Percentiles rank a stretch among this genome's conserved stretches.
Evolutionary conservation across 768 basidiomycete genomes (phyloP).

Genomic region (Coprinopsis marcescibilis): DNA sequence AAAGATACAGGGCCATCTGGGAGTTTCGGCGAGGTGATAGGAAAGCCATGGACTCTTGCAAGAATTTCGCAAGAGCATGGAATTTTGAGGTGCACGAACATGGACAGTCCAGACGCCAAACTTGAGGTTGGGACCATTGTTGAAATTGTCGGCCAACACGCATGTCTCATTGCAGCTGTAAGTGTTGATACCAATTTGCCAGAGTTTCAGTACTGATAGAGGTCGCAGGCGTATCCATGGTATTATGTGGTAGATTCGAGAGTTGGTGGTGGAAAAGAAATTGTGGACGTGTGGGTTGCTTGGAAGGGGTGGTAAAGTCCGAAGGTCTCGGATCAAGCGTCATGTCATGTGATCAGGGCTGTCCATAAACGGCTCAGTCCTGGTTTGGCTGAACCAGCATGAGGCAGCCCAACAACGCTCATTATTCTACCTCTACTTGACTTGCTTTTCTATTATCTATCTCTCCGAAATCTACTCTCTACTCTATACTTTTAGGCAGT

Average conservation of each 20-base stretch:
- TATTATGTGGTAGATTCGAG: slow-evolving; percentile 75
- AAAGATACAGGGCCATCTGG: slow-evolving; percentile 76
- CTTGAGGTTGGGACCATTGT: slow-evolving; percentile 57
- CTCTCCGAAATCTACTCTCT: slow-evolving; percentile 8
- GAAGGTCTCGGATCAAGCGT: not conserved
- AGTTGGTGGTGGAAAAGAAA: slow-evolving; percentile 40
- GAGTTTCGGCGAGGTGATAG: slow-evolving; percentile 68
- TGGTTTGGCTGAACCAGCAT: slow-evolving; percentile 4
- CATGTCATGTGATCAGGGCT: not conserved
- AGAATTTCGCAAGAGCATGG: slow-evolving; percentile 79
- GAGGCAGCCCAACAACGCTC: slow-evolving; percentile 5
- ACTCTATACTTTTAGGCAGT: slow-evolving; percentile 19
- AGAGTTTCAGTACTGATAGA: not conserved
- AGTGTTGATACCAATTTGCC: slow-evolving; percentile 8
- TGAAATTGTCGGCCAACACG: slow-evolving; percentile 80
- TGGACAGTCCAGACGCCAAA: slow-evolving; percentile 19
- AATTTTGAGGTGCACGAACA: slow-evolving; percentile 40
- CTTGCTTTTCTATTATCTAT: slow-evolving; percentile 14
- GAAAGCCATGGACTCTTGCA: slow-evolving; percentile 57
- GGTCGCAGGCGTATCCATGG: slow-evolving; percentile 61
- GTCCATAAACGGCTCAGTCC: not conserved
- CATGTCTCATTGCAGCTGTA: slow-evolving; percentile 73
- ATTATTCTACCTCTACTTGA: slow-evolving; percentile 4
- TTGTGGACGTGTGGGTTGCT: slow-evolving; percentile 82
- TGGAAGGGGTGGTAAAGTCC: slow-evolving; percentile 81